Evolutionary conservation across 352 stramenopile species (phyloP).

Genomic region (Phytophthora cactorum): DNA sequence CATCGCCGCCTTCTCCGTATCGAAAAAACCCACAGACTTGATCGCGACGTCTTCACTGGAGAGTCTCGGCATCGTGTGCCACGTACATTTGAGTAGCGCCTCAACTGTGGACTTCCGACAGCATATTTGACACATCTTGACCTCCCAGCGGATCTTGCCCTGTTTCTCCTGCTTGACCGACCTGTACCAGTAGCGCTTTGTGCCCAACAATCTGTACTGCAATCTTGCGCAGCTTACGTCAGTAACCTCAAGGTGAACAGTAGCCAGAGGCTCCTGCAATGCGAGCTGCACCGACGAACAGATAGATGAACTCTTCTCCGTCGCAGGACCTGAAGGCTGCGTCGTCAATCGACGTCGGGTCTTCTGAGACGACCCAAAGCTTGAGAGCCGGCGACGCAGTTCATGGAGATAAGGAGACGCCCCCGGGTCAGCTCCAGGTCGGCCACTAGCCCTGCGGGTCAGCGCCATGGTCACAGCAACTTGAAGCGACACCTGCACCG

Average conservation of each 20-base stretch:
- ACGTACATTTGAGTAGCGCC: constrained; percentile 26
- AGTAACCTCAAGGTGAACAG: constrained; percentile 28
- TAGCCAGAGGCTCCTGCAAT: constrained; percentile 19
- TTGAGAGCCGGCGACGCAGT: constrained; percentile 25
- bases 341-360: constrained; percentile 11
- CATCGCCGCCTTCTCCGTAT: constrained; percentile 56
- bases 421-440: constrained; percentile 1
- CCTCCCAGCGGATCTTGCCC: constrained; percentile 63
- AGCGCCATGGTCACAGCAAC: constrained; percentile 17
- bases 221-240: constrained; percentile 66
- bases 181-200: constrained; percentile 72
- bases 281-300: constrained; percentile 22
- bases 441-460: constrained; percentile 15
- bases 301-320: constrained; percentile 32
- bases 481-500: constrained; percentile 1
- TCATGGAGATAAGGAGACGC: constrained; percentile 27
- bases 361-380: constrained; percentile 21
- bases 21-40: constrained; percentile 60
- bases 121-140: constrained; percentile 56
- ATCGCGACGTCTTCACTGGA: constrained; percentile 53
- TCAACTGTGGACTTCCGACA: constrained; percentile 54
- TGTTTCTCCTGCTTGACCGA: constrained; percentile 73
- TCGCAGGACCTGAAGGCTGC: constrained; percentile 22
- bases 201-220: constrained; percentile 65
- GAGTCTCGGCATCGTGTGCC: constrained; percentile 46